These are phyloP conservation scores for Calonectria pseudoreteaudii DNA, from an alignment of 2,329 filamentous ascomycete genomes.

Conservation along the genomic window DNA sequence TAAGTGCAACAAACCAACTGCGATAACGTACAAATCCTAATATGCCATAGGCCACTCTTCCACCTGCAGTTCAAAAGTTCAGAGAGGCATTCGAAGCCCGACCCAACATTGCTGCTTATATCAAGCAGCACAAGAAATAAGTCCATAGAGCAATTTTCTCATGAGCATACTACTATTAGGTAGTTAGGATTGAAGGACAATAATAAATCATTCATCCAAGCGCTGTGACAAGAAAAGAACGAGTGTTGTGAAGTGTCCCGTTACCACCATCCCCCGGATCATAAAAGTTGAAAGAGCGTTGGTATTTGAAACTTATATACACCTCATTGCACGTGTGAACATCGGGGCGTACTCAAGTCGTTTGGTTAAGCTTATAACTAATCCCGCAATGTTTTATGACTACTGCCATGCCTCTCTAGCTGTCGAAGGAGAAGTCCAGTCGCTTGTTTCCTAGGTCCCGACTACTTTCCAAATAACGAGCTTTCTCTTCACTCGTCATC, in stretches of 20 bases:
- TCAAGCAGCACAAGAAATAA: conserved; percentile 13
- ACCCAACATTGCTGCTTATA: conserved; percentile 20
- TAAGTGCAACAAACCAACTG: conserved; percentile 39
- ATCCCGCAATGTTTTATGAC: background rate
- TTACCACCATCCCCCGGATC: no score
- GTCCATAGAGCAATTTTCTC: background rate
- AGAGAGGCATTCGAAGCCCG: conserved; percentile 20
- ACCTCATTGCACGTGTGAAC: background rate
- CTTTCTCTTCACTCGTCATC: conserved; percentile 11
- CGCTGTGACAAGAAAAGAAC: background rate
- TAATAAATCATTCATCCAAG: background rate
- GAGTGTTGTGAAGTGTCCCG: background rate
- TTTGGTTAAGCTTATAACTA: background rate
- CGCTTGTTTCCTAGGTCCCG: conserved; percentile 17
- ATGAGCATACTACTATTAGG: background rate
- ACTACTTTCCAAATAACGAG: background rate
- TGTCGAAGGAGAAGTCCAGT: conserved; percentile 21
- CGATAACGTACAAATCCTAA: background rate
- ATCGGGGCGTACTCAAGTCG: background rate
- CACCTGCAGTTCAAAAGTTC: conserved; percentile 7
- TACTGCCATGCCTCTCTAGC: background rate
- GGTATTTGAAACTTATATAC: background rate
- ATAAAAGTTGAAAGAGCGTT: no score
- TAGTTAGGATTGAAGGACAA: background rate
- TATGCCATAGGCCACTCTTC: conserved; percentile 8